A percentile compares a stretch with the other conserved stretches of the same genome.
Evolutionary conservation across 768 basidiomycete species (phyloP).

Genomic region (Suillus variegatus): DNA sequence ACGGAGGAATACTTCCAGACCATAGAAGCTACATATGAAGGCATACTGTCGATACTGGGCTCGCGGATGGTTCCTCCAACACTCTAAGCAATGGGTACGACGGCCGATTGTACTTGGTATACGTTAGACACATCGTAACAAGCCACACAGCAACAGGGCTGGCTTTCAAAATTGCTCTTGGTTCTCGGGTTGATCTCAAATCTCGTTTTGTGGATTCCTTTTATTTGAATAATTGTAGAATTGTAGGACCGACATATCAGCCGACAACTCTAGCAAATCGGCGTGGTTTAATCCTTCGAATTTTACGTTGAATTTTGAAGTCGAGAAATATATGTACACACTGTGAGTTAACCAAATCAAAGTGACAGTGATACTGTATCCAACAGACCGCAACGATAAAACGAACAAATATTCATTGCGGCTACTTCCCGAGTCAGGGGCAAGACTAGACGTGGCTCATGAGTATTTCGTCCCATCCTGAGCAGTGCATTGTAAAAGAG

Average conservation of each 20-base stretch:
- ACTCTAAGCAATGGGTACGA: neutral
- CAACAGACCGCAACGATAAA: neutral
- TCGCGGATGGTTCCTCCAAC: neutral
- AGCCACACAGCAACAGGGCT: neutral
- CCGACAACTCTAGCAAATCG: neutral
- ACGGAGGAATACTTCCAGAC: slow-evolving; percentile 52
- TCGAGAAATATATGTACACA: neutral
- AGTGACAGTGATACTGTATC: neutral
- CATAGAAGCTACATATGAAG: slow-evolving; percentile 44
- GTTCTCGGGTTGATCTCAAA: neutral
- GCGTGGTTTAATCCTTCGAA: neutral
- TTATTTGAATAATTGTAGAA: neutral
- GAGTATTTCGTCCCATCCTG: slow-evolving; percentile 53
- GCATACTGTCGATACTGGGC: slow-evolving; percentile 28
- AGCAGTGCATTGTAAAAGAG: slow-evolving; percentile 53
- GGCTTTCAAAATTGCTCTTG: neutral
- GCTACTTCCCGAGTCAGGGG: neutral
- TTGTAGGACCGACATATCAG: neutral
- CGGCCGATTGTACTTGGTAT: neutral
- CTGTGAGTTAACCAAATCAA: neutral
- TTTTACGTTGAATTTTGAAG: neutral
- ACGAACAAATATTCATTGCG: neutral
- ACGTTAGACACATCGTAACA: neutral
- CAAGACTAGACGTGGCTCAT: neutral
- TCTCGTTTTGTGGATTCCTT: neutral